Percentiles rank a stretch among this genome's conserved stretches.
These are phyloP conservation scores for Talaromyces adpressus DNA, from an alignment of 495 filamentous ascomycete genomes.

Conservation along the genomic window DNA sequence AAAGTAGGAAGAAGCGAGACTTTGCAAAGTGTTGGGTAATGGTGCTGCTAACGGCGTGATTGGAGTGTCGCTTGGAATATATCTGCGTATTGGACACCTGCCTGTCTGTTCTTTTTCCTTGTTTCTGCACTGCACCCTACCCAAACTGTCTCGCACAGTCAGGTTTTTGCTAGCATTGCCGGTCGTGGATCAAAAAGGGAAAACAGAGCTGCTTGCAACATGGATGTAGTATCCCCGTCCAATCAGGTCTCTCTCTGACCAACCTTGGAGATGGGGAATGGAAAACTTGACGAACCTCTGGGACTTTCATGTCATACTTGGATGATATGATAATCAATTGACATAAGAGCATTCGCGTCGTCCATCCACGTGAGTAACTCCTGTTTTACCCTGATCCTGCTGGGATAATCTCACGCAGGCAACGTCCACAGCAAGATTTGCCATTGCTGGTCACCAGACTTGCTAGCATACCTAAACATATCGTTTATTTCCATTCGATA, in stretches of 20 bases:
- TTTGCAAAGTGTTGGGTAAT: not conserved
- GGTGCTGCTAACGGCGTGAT: not conserved
- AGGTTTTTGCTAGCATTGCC: not conserved
- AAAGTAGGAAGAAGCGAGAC: not conserved
- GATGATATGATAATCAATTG: not conserved
- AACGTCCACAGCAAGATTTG: not conserved
- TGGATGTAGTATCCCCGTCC: slow-evolving; percentile 5
- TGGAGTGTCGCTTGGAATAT: not conserved
- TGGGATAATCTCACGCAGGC: not conserved
- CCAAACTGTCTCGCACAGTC: not conserved
- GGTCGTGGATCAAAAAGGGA: not conserved
- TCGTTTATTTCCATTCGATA: not conserved
- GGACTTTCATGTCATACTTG: not conserved
- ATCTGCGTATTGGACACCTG: not conserved
- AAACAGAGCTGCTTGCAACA: not conserved
- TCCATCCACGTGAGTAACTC: not conserved
- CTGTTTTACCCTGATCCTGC: not conserved
- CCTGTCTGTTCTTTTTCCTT: not conserved
- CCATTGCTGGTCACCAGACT: not conserved
- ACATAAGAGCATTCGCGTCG: not conserved
- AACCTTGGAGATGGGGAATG: not conserved
- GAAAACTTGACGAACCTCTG: not conserved
- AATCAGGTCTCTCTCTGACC: not conserved
- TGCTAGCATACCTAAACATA: not conserved
- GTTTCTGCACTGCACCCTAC: not conserved